Evolutionary conservation across 805 yeast species (phyloP).

Genomic region (Teunomyces cretensis): DNA sequence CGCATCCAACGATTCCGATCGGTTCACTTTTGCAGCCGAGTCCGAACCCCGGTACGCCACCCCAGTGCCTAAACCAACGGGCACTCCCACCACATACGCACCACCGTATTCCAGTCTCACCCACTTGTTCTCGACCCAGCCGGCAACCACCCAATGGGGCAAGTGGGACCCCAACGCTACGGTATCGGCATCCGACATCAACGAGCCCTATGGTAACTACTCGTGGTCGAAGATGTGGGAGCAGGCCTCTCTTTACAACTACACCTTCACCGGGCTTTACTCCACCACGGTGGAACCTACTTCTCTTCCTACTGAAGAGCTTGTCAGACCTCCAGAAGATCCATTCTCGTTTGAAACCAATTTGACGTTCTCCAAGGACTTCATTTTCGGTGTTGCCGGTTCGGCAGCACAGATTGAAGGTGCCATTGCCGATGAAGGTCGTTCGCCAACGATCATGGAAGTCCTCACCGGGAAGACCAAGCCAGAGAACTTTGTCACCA

Average conservation of each 20-base stretch:
- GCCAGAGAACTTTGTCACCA: slow-evolving; percentile 23
- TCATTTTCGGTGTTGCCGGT: slow-evolving; percentile 30
- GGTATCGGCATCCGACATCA: slow-evolving; percentile 13
- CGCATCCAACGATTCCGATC: neutral
- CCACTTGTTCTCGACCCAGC: neutral
- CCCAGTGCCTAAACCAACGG: slow-evolving; percentile 1
- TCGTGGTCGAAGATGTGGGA: slow-evolving; percentile 21
- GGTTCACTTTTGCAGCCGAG: slow-evolving; percentile 2
- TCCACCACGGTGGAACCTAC: slow-evolving; percentile 15
- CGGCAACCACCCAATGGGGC: slow-evolving; percentile 18
- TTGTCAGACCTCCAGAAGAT: slow-evolving; percentile 17
- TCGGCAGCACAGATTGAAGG: slow-evolving; percentile 38
- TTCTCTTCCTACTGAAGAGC: slow-evolving; percentile 14
- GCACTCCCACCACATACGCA: slow-evolving; percentile 1
- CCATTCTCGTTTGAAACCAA: slow-evolving; percentile 12
- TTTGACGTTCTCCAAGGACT: slow-evolving; percentile 16
- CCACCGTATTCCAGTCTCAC: neutral
- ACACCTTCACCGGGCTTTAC: slow-evolving; percentile 11
- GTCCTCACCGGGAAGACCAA: slow-evolving; percentile 9
- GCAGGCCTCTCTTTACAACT: slow-evolving; percentile 11
- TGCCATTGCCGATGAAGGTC: slow-evolving; percentile 31
- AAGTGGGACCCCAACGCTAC: slow-evolving; percentile 14
- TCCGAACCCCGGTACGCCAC: slow-evolving; percentile 5
- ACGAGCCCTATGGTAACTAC: slow-evolving; percentile 20
- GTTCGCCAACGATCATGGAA: slow-evolving; percentile 31